phyloP scores from a whole-genome alignment of 805 yeast genomes.

The Candida montana region DNA sequence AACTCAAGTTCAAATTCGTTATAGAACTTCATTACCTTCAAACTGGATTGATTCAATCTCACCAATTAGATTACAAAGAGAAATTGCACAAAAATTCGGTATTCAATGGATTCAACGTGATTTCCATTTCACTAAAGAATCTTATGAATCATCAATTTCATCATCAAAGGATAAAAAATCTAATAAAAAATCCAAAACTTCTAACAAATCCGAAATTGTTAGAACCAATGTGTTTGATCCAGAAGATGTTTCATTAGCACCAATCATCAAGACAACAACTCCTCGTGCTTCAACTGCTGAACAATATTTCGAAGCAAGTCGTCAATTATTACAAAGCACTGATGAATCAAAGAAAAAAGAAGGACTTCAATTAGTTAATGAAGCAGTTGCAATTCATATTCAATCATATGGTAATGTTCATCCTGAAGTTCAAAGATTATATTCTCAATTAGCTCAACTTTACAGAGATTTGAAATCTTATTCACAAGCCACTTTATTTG shows the following conservation, averaged over 20 bases:
- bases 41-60: constrained; percentile 41
- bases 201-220: constrained; percentile 2
- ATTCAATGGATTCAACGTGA: constrained; percentile 66
- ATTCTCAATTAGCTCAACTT: constrained; percentile 58
- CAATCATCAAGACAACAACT: constrained; percentile 68
- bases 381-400: constrained; percentile 68
- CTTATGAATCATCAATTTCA: constrained; percentile 26
- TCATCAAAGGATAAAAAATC: constrained; percentile 33
- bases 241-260: constrained; percentile 68
- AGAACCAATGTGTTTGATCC: constrained; percentile 42
- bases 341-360: constrained; percentile 38
- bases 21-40: constrained; percentile 50
- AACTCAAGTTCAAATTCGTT: constrained; percentile 55
- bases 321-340: constrained; percentile 15
- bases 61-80: constrained; percentile 51
- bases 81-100: constrained; percentile 73
- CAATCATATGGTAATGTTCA: constrained; percentile 82
- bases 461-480: constrained; percentile 55
- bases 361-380: constrained; percentile 61
- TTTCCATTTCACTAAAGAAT: constrained; percentile 37
- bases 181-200: constrained; percentile 16
- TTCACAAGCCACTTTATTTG: constrained; percentile 55
- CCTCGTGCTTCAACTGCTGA: constrained; percentile 64
- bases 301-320: constrained; percentile 68
- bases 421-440: constrained; percentile 69